A percentile compares a stretch with the other conserved stretches of the same genome.
phyloP scores from a whole-genome alignment of 352 stramenopile genomes.

The Stramenopiles sp. region DNA sequence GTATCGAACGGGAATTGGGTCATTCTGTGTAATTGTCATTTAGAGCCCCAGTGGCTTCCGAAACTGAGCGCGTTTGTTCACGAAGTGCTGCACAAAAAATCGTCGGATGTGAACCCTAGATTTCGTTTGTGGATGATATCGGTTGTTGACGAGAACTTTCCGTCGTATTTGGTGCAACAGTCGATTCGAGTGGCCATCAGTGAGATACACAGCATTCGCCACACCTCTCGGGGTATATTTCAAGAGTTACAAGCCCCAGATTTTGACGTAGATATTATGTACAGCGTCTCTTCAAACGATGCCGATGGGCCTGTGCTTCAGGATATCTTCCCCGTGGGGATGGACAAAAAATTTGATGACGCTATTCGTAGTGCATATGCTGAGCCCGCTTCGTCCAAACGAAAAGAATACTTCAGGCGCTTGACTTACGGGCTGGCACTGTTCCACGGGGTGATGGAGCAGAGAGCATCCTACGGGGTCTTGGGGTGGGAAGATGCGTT shows the following conservation, averaged over 20 bases:
- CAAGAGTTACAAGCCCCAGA: not conserved
- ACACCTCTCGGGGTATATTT: not conserved
- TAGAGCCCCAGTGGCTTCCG: not conserved
- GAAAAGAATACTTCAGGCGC: not conserved
- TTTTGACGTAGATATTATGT: not conserved
- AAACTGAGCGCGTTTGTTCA: not conserved
- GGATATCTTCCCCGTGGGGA: not conserved
- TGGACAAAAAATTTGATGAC: not conserved
- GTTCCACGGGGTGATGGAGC: not conserved
- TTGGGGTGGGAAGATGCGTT: constrained; percentile 1
- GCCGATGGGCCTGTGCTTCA: not conserved
- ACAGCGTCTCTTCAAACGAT: not conserved
- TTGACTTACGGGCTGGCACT: not conserved
- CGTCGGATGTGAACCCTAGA: not conserved
- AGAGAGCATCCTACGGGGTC: not conserved
- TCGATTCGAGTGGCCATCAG: not conserved
- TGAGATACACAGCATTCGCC: not conserved
- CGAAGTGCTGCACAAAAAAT: not conserved
- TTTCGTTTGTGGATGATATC: not conserved
- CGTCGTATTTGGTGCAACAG: not conserved
- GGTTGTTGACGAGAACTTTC: not conserved
- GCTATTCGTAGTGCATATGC: not conserved
- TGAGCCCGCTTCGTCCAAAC: not conserved
- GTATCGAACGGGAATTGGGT: not conserved
- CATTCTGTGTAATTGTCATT: not conserved